Percentiles rank a stretch among this genome's conserved stretches.
Evolutionary conservation across 495 filamentous ascomycete genomes (phyloP).

Genomic region (Polyplosphaeria fusca): DNA sequence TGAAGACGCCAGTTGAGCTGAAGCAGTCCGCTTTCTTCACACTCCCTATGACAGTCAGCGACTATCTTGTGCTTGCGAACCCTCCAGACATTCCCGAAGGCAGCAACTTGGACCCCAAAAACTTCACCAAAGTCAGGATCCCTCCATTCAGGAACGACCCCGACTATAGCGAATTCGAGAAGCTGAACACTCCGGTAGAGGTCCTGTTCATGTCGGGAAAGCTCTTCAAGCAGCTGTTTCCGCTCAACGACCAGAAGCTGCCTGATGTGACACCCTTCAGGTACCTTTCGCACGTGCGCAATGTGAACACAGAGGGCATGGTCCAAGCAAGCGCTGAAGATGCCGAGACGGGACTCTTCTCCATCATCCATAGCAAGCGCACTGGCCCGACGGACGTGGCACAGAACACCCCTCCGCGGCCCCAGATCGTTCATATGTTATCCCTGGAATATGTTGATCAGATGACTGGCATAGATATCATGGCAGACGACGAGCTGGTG

Average conservation of each 20-base stretch:
- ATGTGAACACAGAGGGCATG: slow-evolving; percentile 44
- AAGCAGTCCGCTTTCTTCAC: not conserved
- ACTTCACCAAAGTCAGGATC: not conserved
- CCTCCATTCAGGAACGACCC: not conserved
- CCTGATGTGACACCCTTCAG: slow-evolving; percentile 35
- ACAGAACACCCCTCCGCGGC: not conserved
- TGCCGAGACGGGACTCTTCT: slow-evolving; percentile 40
- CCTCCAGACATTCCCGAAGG: not conserved
- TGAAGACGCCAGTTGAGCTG: not conserved
- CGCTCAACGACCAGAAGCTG: too few species aligned
- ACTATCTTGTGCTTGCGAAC: not conserved
- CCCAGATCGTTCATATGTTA: slow-evolving; percentile 7
- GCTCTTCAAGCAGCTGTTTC: not conserved
- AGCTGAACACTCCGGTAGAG: not conserved
- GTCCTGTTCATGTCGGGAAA: not conserved
- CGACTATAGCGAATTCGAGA: not conserved
- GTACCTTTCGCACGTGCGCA: slow-evolving; percentile 47
- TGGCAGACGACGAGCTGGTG: not conserved
- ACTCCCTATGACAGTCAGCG: slow-evolving; percentile 10
- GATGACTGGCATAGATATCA: slow-evolving; percentile 14
- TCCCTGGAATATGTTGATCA: slow-evolving; percentile 4
- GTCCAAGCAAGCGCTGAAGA: slow-evolving; percentile 35
- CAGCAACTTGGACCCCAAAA: not conserved
- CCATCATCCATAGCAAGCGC: slow-evolving; percentile 41
- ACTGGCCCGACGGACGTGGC: slow-evolving; percentile 30